Evolutionary conservation across 2,329 filamentous ascomycete species (phyloP), one percentile per base, ranked within the genome.

Genomic region (Elsinoe necatrix): DNA sequence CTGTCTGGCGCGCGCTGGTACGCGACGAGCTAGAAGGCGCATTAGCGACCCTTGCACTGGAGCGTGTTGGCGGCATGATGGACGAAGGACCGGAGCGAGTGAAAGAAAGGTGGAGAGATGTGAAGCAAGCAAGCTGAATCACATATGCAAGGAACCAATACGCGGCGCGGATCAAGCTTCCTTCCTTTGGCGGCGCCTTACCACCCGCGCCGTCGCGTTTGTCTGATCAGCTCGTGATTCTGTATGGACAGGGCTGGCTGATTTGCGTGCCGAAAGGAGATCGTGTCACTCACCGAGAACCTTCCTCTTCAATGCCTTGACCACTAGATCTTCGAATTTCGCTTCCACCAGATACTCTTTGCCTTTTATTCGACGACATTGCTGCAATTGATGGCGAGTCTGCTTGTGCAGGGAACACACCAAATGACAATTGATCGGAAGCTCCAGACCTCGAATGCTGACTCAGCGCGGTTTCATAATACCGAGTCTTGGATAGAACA

Each of bases 11-110:
- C 8, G 69, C 62, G 20, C 60, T 66, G 57, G 67, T 66, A 48
- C 67, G 64, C 25, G 65, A 67, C 47, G 67, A 67, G 60, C 71
- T 69, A 47, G 69, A 64, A 1, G 71, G 65, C 57, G 70, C 68
- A n/a, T 68, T 67, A 34, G 66, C 69, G 31, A 68, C 64, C 52
- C 59, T 70, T 54, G 60, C 66, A 3, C 57, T 59, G 27, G 55
- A 55, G 51, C 67, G 65, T 25, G 63, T 59, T 12, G 67, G 64
- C 51, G 68, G 67, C 68, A 70, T 69, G 58, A 18, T 60, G 56
- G 42, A 20, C 39, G 35, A 29, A 34, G 21, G 48, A 20, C 4
- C n/a, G 23, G 4, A 29, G 8, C 4, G 35, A 23, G 43, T 12
- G 23, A 18, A 8, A 25, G n/a, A 29, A 23, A 45, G 6, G 52